phyloP scores from a whole-genome alignment of 768 basidiomycete species.

The Melanogaster broomeanus region DNA sequence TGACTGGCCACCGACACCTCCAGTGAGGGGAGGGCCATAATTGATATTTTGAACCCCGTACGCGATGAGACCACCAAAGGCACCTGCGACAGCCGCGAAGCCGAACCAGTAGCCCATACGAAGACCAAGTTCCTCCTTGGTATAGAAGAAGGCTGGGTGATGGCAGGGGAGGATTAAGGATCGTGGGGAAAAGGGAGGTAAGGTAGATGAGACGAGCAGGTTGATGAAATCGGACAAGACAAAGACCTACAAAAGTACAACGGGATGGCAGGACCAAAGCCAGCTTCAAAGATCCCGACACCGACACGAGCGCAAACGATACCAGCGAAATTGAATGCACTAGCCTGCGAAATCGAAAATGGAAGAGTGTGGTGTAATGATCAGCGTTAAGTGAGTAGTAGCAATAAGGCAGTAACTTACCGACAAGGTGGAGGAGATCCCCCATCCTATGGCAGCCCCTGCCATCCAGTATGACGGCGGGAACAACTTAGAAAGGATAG shows the following conservation, averaged over 20 bases:
- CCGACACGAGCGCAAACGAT: constrained; percentile 58
- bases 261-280: constrained; percentile 76
- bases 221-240: not conserved
- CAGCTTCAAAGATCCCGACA: constrained; percentile 78
- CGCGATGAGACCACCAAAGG: constrained; percentile 83
- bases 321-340: constrained; percentile 60
- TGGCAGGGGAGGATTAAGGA: not conserved
- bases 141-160: constrained; percentile 73
- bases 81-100: constrained; percentile 82
- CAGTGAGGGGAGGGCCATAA: constrained; percentile 22
- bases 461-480: constrained; percentile 72
- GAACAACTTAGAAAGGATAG: constrained; percentile 63
- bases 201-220: not conserved
- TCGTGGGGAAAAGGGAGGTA: not conserved
- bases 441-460: constrained; percentile 69
- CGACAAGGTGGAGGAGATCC: constrained; percentile 72
- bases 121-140: constrained; percentile 69
- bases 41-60: constrained; percentile 78
- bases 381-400: not conserved
- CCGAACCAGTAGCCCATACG: constrained; percentile 84
- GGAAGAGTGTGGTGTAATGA: not conserved
- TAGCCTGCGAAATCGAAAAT: constrained; percentile 43
- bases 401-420: constrained; percentile 34
- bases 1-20: constrained; percentile 30
- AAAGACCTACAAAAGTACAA: constrained; percentile 68